Percentiles rank a stretch among this genome's conserved stretches.
Evolutionary conservation across 2,329 filamentous ascomycete genomes (phyloP).

Genomic region (Colletotrichum sp.): DNA sequence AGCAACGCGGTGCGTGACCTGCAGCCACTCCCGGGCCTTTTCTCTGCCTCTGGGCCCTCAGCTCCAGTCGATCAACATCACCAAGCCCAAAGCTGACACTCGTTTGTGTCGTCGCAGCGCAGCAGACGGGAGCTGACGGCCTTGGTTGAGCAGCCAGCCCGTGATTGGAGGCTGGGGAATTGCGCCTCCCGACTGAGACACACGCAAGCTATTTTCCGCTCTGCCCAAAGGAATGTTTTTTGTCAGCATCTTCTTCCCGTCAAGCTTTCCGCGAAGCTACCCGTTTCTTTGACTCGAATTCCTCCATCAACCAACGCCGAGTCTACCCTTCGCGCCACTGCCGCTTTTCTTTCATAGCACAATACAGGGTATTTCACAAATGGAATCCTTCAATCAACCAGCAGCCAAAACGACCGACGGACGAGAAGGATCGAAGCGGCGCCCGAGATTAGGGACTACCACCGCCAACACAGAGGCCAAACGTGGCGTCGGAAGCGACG

Average conservation of each 20-base stretch:
- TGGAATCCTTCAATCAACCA: not conserved
- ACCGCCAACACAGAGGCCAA: not conserved
- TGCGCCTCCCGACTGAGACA: not conserved
- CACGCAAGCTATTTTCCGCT: not conserved
- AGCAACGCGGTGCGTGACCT: not conserved
- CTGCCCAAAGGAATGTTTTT: not conserved
- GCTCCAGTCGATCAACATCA: not conserved
- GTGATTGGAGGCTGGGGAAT: not conserved
- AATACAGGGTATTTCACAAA: not conserved
- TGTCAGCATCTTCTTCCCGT: not conserved
- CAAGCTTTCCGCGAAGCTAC: not conserved
- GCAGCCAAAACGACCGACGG: not conserved
- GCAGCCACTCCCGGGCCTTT: not conserved
- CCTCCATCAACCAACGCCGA: not conserved
- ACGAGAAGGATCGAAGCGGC: not conserved
- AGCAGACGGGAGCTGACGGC: not conserved
- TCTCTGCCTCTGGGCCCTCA: not conserved
- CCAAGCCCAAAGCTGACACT: not conserved
- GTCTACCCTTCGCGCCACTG: not conserved
- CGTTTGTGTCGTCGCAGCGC: not conserved
- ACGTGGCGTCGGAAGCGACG: slow-evolving; percentile 8
- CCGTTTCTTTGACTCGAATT: not conserved
- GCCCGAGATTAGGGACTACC: not conserved
- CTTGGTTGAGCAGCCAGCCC: not conserved
- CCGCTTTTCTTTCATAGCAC: not conserved